Percentiles rank a stretch among this genome's conserved stretches.
These are phyloP conservation scores for Zygosaccharomyces pseudorouxii DNA, from an alignment of 805 yeast species.

Conservation along the genomic window DNA sequence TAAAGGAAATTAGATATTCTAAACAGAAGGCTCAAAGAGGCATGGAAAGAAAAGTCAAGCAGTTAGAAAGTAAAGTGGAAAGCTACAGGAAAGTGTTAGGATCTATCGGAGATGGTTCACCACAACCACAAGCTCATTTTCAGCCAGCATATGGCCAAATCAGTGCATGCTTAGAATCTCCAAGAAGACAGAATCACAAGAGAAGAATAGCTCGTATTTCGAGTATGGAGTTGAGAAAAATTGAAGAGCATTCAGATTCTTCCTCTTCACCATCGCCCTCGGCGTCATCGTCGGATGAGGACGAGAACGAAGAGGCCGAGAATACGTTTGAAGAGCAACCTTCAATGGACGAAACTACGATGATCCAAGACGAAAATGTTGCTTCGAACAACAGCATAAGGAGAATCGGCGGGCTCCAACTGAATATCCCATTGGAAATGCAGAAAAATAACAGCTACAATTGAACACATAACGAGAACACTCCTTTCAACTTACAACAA, in stretches of 20 bases:
- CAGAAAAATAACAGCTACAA: conserved; percentile 1
- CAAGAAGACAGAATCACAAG: conserved; percentile 6
- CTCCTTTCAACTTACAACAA: background rate
- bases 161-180: background rate
- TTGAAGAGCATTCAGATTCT: conserved; percentile 26
- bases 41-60: conserved; percentile 28
- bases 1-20: conserved; percentile 11
- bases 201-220: conserved; percentile 27
- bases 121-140: conserved; percentile 1
- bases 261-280: conserved; percentile 18
- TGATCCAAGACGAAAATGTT: background rate
- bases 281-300: conserved; percentile 19
- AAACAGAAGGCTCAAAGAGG: conserved; percentile 14
- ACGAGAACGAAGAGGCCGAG: conserved; percentile 21
- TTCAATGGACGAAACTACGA: conserved; percentile 7
- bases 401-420: conserved; percentile 21
- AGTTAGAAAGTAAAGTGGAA: conserved; percentile 30
- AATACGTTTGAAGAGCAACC: conserved; percentile 14
- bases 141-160: background rate
- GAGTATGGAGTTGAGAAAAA: conserved; percentile 21
- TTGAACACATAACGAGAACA: background rate
- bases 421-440: conserved; percentile 22
- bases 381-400: conserved; percentile 7
- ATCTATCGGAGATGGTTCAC: conserved; percentile 16
- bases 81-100: conserved; percentile 26